Base-by-base conservation (phyloP, 441 rosid genomes). In the Euphorbia corollata region DNA sequence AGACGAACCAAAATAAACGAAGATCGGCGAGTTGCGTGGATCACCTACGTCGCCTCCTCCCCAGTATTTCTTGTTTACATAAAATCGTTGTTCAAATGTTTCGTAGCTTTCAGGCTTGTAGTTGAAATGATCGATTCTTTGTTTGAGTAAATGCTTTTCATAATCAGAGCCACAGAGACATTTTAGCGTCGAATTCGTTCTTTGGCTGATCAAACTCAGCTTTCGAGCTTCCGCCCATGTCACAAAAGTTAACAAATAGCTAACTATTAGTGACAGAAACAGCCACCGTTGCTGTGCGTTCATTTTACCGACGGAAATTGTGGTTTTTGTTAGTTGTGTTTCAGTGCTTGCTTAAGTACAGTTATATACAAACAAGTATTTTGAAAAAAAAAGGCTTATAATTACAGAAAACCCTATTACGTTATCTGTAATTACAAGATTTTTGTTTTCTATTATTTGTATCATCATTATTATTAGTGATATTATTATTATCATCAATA, bases 1-100 rank as follows among this genome's bases (percentile, higher is more conserved):
- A 73, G 87, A 94, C 12, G 70, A 86, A 0, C 94, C 96, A 18
- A 90, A 79, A 67, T 64, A 82, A 5, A 81, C 90, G n/a, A 90
- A 79, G 61, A 87, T 86, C 6, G 97, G 92, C 15, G 90, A 50
- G 55, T 50, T 50, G 1, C 19, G 1, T 1, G 54, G 54, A 16
- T 48, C 54, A 1, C 54, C 54, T 2, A 10, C 54, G 19, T 2
- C 18, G 1, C 54, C 54, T 16, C 55, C 55, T 0, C 55, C 55
- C 55, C 55, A 50, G 8, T 15, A 50, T 16, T 50, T 50, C 22
- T 16, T 16, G 22, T 50, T 50, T 16, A 50, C 20, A 5, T 11
- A 50, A 50, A 15, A 50, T 18, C 55, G 15, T 3, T 50, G 55
- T 3, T 50, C 20, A 50, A 50, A 50, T 5, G 2, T 50, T 50